Evolutionary conservation across 768 basidiomycete species (phyloP), one percentile per base, ranked within the genome.

Genomic region (Nevesoporus exiguus): DNA sequence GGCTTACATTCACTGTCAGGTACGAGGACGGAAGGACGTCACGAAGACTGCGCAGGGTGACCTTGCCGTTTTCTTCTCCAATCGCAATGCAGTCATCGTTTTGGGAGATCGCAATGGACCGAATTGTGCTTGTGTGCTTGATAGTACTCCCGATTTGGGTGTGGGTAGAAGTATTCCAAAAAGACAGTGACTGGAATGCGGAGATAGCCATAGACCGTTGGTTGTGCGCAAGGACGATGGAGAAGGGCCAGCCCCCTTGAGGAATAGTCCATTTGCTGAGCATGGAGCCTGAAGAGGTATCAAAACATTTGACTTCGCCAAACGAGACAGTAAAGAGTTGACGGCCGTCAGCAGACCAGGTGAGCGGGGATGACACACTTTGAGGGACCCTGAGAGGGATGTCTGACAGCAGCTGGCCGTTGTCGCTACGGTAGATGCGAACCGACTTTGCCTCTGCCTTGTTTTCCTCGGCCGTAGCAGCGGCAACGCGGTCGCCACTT

Each of bases 331-430:
- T 43, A 15, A 51, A 52, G 3, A 60, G 15, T 8, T 52, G 30
- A 31, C 22, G 27, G n/a, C 59, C 49, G 9, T 60, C 49, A 10
- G 29, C n/a, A 0, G 49, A 51, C 57, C 54, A 58, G 22, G 34
- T 25, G 21, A 58, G 31, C 24, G 48, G 7, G 0, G 48, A 37
- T 1, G 41, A 17, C 3, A 7, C 3, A 3, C 13, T 3, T 11
- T 17, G 7, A 11, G 29, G 48, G 14, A 6, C 19, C 30, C 24
- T 10, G 22, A 55, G 47, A 0, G 36, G 59, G 17, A 58, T 47
- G 3, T 49, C 34, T 3, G 54, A 22, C 5, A 59, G 37, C 9
- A 15, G 17, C 5, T 54, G 39, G 21, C 59, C 57, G 10, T 36
- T 24, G 0, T 56, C 40, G 9, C 21, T 19, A 29, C 49, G 8